Percentiles rank a stretch among this genome's conserved stretches.
Evolutionary conservation across 345 rosid genomes (phyloP).

Genomic region (Psidium guajava): DNA sequence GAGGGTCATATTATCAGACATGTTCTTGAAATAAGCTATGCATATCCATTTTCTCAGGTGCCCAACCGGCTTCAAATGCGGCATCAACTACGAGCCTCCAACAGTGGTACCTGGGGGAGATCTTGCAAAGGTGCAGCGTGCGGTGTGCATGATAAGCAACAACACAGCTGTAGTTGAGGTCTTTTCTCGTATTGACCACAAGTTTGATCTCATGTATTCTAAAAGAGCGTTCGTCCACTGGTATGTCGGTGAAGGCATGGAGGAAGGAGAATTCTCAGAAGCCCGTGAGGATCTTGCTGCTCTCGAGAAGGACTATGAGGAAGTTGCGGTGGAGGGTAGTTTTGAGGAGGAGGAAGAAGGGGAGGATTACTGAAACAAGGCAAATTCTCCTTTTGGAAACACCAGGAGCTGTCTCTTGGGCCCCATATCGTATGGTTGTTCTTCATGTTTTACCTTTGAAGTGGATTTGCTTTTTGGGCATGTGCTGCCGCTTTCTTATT

Average conservation of each 20-base stretch:
- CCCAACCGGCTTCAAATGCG: conserved; percentile 83
- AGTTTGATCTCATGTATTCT: conserved; percentile 79
- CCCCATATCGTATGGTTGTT: background rate
- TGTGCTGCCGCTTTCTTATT: background rate
- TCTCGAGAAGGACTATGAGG: conserved; percentile 80
- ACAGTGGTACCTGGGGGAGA: conserved; percentile 74
- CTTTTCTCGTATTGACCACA: conserved; percentile 60
- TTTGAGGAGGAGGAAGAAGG: conserved; percentile 44
- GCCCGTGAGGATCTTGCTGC: conserved; percentile 90
- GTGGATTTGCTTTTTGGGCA: background rate
- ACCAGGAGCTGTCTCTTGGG: background rate
- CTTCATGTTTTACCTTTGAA: background rate
- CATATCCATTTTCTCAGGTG: conserved; percentile 34
- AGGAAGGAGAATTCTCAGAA: conserved; percentile 85
- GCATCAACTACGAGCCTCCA: conserved; percentile 79
- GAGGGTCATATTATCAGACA: background rate
- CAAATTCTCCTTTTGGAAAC: background rate
- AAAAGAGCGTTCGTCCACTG: conserved; percentile 83
- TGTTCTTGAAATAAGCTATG: background rate
- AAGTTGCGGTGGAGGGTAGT: conserved; percentile 66
- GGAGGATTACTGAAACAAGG: conserved; percentile 29
- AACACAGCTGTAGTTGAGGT: conserved; percentile 82
- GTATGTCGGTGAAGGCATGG: conserved; percentile 96
- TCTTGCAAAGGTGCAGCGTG: conserved; percentile 72
- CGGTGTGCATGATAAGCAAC: conserved; percentile 87